phyloP scores from a whole-genome alignment of 2,329 filamentous ascomycete species.

The Talaromyces rugulosus region DNA sequence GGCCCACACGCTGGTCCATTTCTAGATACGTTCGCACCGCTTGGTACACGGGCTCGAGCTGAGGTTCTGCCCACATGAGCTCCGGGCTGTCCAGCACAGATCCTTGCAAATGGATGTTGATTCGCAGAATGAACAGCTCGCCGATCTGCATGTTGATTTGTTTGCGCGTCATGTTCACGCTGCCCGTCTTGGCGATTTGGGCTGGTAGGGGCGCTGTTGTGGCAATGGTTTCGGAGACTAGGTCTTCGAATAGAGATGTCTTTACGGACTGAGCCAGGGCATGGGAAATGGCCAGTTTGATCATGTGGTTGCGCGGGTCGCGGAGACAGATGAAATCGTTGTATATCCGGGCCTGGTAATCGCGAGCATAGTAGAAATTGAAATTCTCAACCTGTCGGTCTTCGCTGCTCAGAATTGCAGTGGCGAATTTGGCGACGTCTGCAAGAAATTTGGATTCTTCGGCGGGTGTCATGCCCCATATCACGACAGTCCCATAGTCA shows the following conservation, averaged over 20 bases:
- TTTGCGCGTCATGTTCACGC: slow-evolving; percentile 78
- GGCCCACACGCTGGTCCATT: slow-evolving; percentile 90
- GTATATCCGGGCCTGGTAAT: slow-evolving; percentile 98
- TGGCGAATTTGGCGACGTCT: slow-evolving; percentile 90
- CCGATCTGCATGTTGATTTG: slow-evolving; percentile 99
- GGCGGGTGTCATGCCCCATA: slow-evolving; percentile 93
- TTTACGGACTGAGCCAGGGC: slow-evolving; percentile 95
- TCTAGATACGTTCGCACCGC: slow-evolving; percentile 93
- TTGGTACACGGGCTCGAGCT: slow-evolving; percentile 93
- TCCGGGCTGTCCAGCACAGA: slow-evolving; percentile 95
- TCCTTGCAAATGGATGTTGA: slow-evolving; percentile 96
- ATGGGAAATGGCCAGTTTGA: slow-evolving; percentile 92
- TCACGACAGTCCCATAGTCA: slow-evolving; percentile 94
- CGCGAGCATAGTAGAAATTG: slow-evolving; percentile 98
- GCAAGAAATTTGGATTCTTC: slow-evolving; percentile 90
- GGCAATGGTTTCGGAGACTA: slow-evolving; percentile 90
- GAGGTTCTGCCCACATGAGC: slow-evolving; percentile 96
- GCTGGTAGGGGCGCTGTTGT: slow-evolving; percentile 89
- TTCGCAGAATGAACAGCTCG: slow-evolving; percentile 93
- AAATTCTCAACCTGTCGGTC: slow-evolving; percentile 96
- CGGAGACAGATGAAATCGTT: slow-evolving; percentile 97
- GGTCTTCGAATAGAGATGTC: slow-evolving; percentile 93
- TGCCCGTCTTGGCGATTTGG: slow-evolving; percentile 87
- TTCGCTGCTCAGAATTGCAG: slow-evolving; percentile 80
- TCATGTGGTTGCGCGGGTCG: slow-evolving; percentile 97